phyloP scores from a whole-genome alignment of 1,139 yeast genomes.

The Sugiyamaella xylanicola region DNA sequence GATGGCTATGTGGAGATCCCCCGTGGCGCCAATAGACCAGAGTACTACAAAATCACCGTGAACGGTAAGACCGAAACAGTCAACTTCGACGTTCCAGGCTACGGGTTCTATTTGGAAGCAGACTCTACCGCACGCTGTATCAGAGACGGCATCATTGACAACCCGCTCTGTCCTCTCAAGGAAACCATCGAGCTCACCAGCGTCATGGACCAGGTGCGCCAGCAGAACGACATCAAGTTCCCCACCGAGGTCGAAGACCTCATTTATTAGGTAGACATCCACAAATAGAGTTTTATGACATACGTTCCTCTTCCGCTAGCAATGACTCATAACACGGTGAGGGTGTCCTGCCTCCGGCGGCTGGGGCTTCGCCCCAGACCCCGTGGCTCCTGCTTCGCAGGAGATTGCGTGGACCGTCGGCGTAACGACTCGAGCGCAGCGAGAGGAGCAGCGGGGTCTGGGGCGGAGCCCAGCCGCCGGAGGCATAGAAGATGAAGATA shows the following conservation, averaged over 20 bases:
- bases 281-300: too few relatives aligned
- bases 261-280: background rate
- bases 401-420: background rate
- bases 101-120: constrained; percentile 55
- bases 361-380: background rate
- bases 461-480: background rate
- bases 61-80: constrained; percentile 21
- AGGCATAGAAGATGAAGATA: too few relatives aligned
- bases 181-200: constrained; percentile 51
- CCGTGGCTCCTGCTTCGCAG: background rate
- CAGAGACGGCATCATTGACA: constrained; percentile 41
- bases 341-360: background rate
- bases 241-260: constrained; percentile 42
- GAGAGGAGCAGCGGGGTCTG: background rate
- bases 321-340: too few relatives aligned
- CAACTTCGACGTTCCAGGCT: constrained; percentile 29
- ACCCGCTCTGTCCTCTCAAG: constrained; percentile 45
- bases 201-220: constrained; percentile 49
- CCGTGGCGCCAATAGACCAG: constrained; percentile 36
- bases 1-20: constrained; percentile 37
- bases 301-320: too few relatives aligned
- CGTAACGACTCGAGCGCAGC: background rate
- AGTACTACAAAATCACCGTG: constrained; percentile 28
- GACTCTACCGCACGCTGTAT: constrained; percentile 51
- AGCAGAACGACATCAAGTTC: constrained; percentile 48